Evolutionary conservation across 306 rosid species (phyloP), one percentile per base, ranked within the genome.

Genomic region (Fragaria nilgerrensis): DNA sequence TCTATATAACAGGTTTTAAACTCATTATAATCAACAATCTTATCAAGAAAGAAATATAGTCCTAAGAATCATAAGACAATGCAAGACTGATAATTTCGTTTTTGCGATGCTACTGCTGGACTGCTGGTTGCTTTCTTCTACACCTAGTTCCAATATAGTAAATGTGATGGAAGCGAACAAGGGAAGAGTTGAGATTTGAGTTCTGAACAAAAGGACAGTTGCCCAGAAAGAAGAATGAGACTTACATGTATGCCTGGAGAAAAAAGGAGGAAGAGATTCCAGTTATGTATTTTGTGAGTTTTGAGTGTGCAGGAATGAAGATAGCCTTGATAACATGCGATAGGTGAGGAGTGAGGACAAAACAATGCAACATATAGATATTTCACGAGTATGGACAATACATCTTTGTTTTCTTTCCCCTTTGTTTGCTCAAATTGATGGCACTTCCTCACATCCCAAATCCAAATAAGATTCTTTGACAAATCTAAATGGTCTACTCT

Each of bases 201-300:
- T 25, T 1, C 27, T 41, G 43, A 67, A 34, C 36, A 17, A 23
- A 41, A 45, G 15, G 39, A 45, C 53, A 19, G 32, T 14, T 27
- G 11, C 76, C 14, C 36, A 68, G 36, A 70, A 39, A 68, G 29
- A 37, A 17, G 70, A 65, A 19, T 25, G 53, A 20, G 66, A 63
- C 72, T 49, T 50, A 68, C 85, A 82, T 82, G 78, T 73, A 68
- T 58, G 74, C 9, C 68, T 59, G 79, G 75, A 77, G 63, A 27
- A 53, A 37, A 77, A 14, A 81, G 81, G 52, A 15, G 62, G 22
- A 43, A n/a, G 62, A n/a, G 61, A 20, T 17, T 58, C 27, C 55
- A 43, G 47, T 34, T 48, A 77, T 41, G 63, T 22, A 52, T 50
- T 72, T 53, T 50, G 75, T 11, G 74, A 7, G 9, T 50, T 53